A percentile compares a stretch with the other conserved stretches of the same genome.
Conservation (phyloP, 1,284 basidiomycete genomes). For the Fereydounia khargensis region DNA sequence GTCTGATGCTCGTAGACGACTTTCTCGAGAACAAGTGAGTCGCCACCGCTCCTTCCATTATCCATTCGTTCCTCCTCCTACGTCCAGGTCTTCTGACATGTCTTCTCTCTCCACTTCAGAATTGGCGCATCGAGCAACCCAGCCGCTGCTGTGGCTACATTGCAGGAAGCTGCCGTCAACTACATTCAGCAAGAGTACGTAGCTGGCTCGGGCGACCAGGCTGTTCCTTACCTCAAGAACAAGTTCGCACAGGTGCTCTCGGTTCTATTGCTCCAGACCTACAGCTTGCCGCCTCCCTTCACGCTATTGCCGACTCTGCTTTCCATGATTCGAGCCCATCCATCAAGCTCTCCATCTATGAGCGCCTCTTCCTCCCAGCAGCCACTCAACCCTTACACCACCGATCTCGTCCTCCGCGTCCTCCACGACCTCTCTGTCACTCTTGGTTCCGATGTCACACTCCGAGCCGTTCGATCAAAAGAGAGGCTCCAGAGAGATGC, state of each 20-base stretch:
- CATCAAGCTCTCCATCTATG: constrained; percentile 59
- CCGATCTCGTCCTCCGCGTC: constrained; percentile 60
- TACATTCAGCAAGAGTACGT: constrained; percentile 53
- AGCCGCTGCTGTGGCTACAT: constrained; percentile 37
- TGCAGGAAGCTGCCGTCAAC: constrained; percentile 48
- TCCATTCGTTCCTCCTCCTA: background rate
- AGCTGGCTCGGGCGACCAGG: constrained; percentile 39
- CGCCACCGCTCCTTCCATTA: background rate
- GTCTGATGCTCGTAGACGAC: constrained; percentile 78
- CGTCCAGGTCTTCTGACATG: background rate
- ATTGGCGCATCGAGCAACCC: constrained; percentile 33
- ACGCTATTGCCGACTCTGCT: constrained; percentile 65
- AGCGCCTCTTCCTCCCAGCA: constrained; percentile 70
- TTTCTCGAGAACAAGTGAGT: constrained; percentile 79
- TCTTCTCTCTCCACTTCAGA: background rate
- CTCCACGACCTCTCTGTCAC: constrained; percentile 54
- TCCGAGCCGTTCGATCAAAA: constrained; percentile 47
- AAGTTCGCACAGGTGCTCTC: constrained; percentile 97
- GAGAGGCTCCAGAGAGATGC: constrained; percentile 54
- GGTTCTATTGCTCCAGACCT: constrained; percentile 86
- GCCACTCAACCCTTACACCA: constrained; percentile 86
- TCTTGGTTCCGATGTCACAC: constrained; percentile 52
- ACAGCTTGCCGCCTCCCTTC: constrained; percentile 78
- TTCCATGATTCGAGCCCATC: constrained; percentile 58
- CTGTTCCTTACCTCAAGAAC: constrained; percentile 70